These are phyloP conservation scores for Aureobasidium sp. DNA, from an alignment of 2,329 filamentous ascomycete species.

Conservation along the genomic window DNA sequence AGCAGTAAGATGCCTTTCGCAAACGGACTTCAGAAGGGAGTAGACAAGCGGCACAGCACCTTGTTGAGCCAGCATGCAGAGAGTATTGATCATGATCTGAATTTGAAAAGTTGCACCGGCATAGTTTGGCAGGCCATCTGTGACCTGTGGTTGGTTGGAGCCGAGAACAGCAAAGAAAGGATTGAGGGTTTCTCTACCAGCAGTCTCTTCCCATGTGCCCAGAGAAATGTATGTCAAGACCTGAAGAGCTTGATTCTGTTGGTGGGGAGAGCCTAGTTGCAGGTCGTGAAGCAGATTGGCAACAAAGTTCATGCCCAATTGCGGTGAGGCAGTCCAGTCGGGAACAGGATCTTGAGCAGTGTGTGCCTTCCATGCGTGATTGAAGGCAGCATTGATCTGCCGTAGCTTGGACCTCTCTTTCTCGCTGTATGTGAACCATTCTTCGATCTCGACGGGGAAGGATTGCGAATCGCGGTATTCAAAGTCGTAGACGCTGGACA, in stretches of 20 bases:
- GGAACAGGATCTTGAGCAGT: slow-evolving; percentile 32
- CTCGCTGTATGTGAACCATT: slow-evolving; percentile 93
- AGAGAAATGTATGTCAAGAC: slow-evolving; percentile 41
- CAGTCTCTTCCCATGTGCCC: slow-evolving; percentile 45
- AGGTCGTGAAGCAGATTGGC: slow-evolving; percentile 34
- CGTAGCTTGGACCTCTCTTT: slow-evolving; percentile 76
- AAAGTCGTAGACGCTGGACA: slow-evolving; percentile 64
- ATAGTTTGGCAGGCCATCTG: not conserved
- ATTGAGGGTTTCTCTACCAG: slow-evolving; percentile 27
- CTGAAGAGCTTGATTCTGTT: slow-evolving; percentile 34
- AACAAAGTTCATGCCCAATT: slow-evolving; percentile 52
- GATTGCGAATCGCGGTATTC: slow-evolving; percentile 45
- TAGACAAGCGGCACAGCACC: slow-evolving; percentile 36
- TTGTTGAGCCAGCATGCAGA: slow-evolving; percentile 35
- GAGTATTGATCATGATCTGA: slow-evolving; percentile 38
- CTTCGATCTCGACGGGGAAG: slow-evolving; percentile 84
- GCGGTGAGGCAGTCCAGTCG: slow-evolving; percentile 60
- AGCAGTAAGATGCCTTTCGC: slow-evolving; percentile 21
- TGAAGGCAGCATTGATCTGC: slow-evolving; percentile 68
- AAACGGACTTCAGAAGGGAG: slow-evolving; percentile 30
- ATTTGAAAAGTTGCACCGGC: slow-evolving; percentile 13
- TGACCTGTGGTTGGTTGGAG: slow-evolving; percentile 3
- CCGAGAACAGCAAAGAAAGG: slow-evolving; percentile 15
- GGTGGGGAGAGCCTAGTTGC: slow-evolving; percentile 25
- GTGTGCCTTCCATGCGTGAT: slow-evolving; percentile 59